A percentile compares a stretch with the other conserved stretches of the same genome.
Evolutionary conservation across 768 basidiomycete genomes (phyloP).

Genomic region (Gymnopilus dilepis): DNA sequence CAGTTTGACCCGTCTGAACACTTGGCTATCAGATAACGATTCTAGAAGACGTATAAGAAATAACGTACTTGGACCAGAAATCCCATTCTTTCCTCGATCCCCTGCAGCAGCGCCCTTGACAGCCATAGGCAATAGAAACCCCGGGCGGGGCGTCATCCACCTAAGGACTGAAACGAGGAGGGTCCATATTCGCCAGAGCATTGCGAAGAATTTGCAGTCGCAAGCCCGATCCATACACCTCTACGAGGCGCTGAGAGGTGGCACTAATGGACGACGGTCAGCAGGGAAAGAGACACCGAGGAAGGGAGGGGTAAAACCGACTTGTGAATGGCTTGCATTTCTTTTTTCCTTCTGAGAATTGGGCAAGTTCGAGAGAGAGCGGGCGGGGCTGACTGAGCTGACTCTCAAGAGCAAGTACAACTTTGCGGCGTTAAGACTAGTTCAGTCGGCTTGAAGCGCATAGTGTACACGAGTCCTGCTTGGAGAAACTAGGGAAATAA

Average conservation of each 20-base stretch:
- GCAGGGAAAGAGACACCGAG: not conserved
- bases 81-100: not conserved
- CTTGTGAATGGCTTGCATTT: too few relatives aligned
- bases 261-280: not conserved
- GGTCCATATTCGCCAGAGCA: slow-evolving; percentile 18
- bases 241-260: not conserved
- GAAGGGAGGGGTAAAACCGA: too few relatives aligned
- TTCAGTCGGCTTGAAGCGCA: too few relatives aligned
- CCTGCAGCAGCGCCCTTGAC: not conserved
- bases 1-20: slow-evolving; percentile 4
- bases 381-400: too few relatives aligned
- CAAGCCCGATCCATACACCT: slow-evolving; percentile 1
- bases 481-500: too few relatives aligned
- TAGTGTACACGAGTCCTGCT: too few relatives aligned
- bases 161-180: slow-evolving; percentile 13
- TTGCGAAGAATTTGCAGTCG: not conserved
- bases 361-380: too few relatives aligned
- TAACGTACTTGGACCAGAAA: not conserved
- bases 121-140: slow-evolving; percentile 15
- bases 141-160: not conserved
- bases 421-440: too few relatives aligned
- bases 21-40: not conserved
- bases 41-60: not conserved
- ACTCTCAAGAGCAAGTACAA: too few relatives aligned
- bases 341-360: too few relatives aligned